Evolutionary conservation across 805 yeast genomes (phyloP).

Genomic region (Cyberlindnera subsufficiens): DNA sequence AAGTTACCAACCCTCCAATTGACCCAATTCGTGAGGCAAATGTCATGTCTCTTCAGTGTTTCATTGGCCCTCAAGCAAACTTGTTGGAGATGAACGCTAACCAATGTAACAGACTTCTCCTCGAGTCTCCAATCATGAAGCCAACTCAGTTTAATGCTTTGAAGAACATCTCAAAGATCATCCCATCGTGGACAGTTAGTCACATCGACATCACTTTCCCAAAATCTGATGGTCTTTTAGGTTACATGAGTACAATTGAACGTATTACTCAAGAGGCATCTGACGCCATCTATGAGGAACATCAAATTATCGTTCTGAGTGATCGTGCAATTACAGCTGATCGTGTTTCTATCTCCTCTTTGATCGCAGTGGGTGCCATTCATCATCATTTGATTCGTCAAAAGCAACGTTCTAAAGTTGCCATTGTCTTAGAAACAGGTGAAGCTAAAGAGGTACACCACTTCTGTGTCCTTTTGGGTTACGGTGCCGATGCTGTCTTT

Average conservation of each 20-base stretch:
- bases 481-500: conserved; percentile 94
- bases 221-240: conserved; percentile 76
- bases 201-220: conserved; percentile 85
- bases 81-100: conserved; percentile 84
- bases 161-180: conserved; percentile 61
- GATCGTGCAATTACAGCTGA: conserved; percentile 59
- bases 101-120: conserved; percentile 84
- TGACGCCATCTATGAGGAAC: conserved; percentile 69
- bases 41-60: conserved; percentile 96
- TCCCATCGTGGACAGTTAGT: conserved; percentile 82
- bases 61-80: conserved; percentile 98
- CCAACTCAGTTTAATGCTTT: conserved; percentile 72
- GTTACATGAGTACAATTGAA: conserved; percentile 81
- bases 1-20: conserved; percentile 97
- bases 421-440: conserved; percentile 85
- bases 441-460: conserved; percentile 98
- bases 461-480: conserved; percentile 88
- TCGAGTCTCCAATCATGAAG: conserved; percentile 78
- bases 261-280: conserved; percentile 84
- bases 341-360: conserved; percentile 76
- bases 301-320: conserved; percentile 69
- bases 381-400: conserved; percentile 95
- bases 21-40: conserved; percentile 96
- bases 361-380: conserved; percentile 94
- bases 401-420: conserved; percentile 94